Percentiles rank a stretch among this genome's conserved stretches.
Evolutionary conservation across 1,284 basidiomycete species (phyloP).

Genomic region (Termitomyces sp.): DNA sequence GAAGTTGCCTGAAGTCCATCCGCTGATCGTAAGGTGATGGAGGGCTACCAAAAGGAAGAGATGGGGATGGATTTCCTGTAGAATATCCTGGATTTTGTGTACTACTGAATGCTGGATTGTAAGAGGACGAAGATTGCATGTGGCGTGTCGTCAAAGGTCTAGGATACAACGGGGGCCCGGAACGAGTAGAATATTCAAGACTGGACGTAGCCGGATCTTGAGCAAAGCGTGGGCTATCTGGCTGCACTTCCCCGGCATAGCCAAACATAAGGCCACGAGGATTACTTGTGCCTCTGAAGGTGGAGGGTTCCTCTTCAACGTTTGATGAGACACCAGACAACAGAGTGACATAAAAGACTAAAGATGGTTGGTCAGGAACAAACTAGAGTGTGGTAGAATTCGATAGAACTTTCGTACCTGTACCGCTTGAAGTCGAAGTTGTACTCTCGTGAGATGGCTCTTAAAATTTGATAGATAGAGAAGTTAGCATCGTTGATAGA

Average conservation of each 20-base stretch:
- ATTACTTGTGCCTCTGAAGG: conserved; percentile 13
- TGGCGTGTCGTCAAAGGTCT: conserved; percentile 15
- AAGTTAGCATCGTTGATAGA: conserved; percentile 17
- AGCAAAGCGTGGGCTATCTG: conserved; percentile 18
- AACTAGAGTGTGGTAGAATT: conserved; percentile 14
- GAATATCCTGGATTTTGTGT: conserved; percentile 14
- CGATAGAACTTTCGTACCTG: conserved; percentile 17
- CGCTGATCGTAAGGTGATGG: conserved; percentile 31
- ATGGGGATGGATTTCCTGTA: conserved; percentile 19
- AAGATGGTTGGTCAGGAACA: conserved; percentile 8
- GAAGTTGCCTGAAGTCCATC: conserved; percentile 37
- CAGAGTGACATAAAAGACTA: conserved; percentile 23
- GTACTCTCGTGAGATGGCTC: conserved; percentile 13
- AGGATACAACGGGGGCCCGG: conserved; percentile 14
- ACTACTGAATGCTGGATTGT: conserved; percentile 19
- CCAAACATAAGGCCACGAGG: conserved; percentile 17
- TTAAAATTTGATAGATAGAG: conserved; percentile 23
- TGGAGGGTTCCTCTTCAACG: conserved; percentile 1
- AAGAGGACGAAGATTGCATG: conserved; percentile 14
- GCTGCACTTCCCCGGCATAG: conserved; percentile 23
- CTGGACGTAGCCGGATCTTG: conserved; percentile 20
- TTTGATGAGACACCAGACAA: conserved; percentile 11
- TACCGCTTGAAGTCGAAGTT: conserved; percentile 9
- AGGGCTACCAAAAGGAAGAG: conserved; percentile 22
- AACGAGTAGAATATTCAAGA: conserved; percentile 23